Evolutionary conservation across 140 eudicot genomes (phyloP), one percentile per base, ranked within the genome.

Genomic region (Ambrosia hybrid): DNA sequence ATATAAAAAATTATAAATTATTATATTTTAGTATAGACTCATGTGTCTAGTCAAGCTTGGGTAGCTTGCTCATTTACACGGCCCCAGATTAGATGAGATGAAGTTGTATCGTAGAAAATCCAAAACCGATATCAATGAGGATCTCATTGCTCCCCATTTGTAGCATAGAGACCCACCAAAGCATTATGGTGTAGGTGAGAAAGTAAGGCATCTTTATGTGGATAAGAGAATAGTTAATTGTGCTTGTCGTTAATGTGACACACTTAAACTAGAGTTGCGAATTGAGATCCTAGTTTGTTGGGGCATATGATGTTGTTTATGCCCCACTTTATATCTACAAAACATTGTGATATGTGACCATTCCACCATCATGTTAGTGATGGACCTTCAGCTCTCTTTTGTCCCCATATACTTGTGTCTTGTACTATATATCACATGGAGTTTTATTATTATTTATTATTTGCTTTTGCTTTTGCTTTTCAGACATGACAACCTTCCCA

Each of bases 321-420:
- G 88, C 73, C 83, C 83, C 84, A 52, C 83, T 73, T 85, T 83
- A 80, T 86, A 79, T 86, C 84, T 75, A 61, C 78, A 73, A 71
- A 73, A 68, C 81, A 80, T 67, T 79, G 82, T 79, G 86, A 79
- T 76, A 80, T 75, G 78, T 62, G 76, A 48, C 65, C 79, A 78
- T 45, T 76, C 83, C 85, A 85, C 85, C 82, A 71, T 76, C 83
- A 84, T 82, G 87, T 81, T 78, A 65, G 69, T 79, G 76, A 80
- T 81, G 85, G 85, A 73, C 84, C 88, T 83, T 78, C 67, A 70
- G 74, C 85, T 79, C 78, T 65, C 66, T 34, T 67, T 72, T 43
- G 68, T 34, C 85, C 87, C 79, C 74, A 78, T 79, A 41, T 26
- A 57, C 63, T 65, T 58, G 63, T 70, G 78, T 82, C 73, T 75